Percentiles rank a stretch among this genome's conserved stretches.
Conservation (phyloP, 2,329 filamentous ascomycete species). For the Myriosclerotinia duriaeana region DNA sequence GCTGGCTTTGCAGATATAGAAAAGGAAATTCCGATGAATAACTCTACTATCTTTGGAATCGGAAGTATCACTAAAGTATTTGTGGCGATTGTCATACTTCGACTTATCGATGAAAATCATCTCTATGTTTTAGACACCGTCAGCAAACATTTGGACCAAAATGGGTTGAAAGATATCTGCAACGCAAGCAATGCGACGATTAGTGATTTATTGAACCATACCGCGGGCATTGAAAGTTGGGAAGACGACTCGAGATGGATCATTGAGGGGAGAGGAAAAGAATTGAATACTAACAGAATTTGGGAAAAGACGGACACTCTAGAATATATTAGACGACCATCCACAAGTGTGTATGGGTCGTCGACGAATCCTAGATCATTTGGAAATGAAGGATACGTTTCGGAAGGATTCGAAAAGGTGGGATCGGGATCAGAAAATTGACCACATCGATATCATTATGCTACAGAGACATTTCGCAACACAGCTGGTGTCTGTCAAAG, state of each 20-base stretch:
- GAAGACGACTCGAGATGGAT: slow-evolving; percentile 28
- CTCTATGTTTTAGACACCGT: slow-evolving; percentile 23
- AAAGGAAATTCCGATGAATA: background rate
- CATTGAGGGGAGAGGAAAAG: slow-evolving; percentile 22
- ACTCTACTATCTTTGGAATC: slow-evolving; percentile 25
- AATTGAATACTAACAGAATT: slow-evolving; percentile 23
- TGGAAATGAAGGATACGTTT: slow-evolving; percentile 23
- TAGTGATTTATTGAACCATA: slow-evolving; percentile 24
- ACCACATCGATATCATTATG: slow-evolving; percentile 28
- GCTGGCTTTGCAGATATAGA: slow-evolving; percentile 19
- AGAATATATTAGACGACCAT: slow-evolving; percentile 25
- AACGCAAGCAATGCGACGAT: slow-evolving; percentile 25
- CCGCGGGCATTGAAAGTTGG: slow-evolving; percentile 26
- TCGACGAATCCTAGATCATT: slow-evolving; percentile 18
- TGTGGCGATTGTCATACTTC: slow-evolving; percentile 25
- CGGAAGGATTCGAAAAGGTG: slow-evolving; percentile 26
- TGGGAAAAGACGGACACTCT: slow-evolving; percentile 25
- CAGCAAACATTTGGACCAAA: slow-evolving; percentile 4
- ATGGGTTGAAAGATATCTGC: slow-evolving; percentile 15
- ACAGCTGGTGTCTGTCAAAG: slow-evolving; percentile 25
- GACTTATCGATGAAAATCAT: slow-evolving; percentile 25
- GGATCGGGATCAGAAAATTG: background rate
- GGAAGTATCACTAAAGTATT: slow-evolving; percentile 32
- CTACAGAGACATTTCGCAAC: slow-evolving; percentile 22
- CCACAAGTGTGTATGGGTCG: background rate